Evolutionary conservation across 2,329 filamentous ascomycete species (phyloP).

Genomic region (Diaporthe batatas): DNA sequence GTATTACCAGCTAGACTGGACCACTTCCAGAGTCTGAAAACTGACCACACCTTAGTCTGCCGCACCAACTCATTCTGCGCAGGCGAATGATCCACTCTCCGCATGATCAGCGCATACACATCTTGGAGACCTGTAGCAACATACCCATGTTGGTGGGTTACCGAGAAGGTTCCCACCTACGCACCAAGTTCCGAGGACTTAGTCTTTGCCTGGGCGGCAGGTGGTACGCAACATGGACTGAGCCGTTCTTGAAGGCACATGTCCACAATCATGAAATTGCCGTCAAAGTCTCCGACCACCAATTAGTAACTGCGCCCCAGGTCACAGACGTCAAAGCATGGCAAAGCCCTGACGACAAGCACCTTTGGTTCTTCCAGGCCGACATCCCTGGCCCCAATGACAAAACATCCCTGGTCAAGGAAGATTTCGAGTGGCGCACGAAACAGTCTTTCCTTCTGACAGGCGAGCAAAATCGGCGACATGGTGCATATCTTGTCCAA

Average conservation of each 20-base stretch:
- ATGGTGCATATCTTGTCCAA: constrained; percentile 19
- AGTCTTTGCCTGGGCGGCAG: constrained; percentile 26
- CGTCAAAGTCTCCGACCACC: not conserved
- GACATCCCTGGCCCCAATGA: not conserved
- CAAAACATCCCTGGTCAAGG: not conserved
- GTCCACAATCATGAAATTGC: not conserved
- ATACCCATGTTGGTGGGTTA: constrained; percentile 24
- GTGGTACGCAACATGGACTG: constrained; percentile 29
- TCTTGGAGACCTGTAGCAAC: not conserved
- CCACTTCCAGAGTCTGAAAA: no score
- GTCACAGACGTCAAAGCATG: not conserved
- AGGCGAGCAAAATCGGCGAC: not conserved
- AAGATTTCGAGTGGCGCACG: constrained; percentile 34
- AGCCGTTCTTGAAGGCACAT: constrained; percentile 24
- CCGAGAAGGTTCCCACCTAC: not conserved
- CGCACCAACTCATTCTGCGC: constrained; percentile 16
- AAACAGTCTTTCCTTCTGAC: not conserved
- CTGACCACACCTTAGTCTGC: constrained; percentile 16
- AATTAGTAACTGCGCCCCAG: not conserved
- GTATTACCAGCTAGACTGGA: no score
- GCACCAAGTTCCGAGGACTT: not conserved
- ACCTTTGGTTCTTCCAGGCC: constrained; percentile 12
- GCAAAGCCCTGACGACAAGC: not conserved
- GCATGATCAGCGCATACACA: not conserved
- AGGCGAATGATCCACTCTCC: not conserved